Evolutionary conservation across 441 rosid genomes (phyloP).

Genomic region (Geranium incanum): DNA sequence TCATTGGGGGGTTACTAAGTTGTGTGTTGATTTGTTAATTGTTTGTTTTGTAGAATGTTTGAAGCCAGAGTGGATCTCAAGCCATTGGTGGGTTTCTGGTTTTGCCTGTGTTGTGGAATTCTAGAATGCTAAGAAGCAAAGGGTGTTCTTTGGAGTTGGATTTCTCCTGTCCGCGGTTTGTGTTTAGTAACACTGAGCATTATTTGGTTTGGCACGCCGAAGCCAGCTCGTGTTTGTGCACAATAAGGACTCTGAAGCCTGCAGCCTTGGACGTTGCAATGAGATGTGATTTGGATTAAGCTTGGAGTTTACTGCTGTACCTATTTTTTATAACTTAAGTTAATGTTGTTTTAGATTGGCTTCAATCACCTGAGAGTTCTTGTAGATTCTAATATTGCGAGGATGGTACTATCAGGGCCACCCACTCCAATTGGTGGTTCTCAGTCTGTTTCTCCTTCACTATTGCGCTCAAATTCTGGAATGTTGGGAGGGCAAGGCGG

Average conservation of each 20-base stretch:
- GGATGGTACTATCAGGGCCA: conserved; percentile 80
- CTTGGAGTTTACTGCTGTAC: conserved; percentile 18
- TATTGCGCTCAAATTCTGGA: conserved; percentile 68
- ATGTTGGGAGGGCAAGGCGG: conserved; percentile 72
- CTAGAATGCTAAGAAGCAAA: conserved; percentile 58
- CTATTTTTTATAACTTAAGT: conserved; percentile 26
- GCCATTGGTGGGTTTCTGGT: conserved; percentile 23
- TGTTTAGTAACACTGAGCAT: conserved; percentile 33
- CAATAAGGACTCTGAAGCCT: conserved; percentile 6
- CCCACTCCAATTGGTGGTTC: conserved; percentile 73
- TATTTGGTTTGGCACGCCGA: conserved; percentile 29
- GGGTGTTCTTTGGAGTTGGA: conserved; percentile 33
- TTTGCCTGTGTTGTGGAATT: conserved; percentile 23
- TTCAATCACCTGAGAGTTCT: conserved; percentile 14
- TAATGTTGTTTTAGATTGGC: conserved; percentile 40
- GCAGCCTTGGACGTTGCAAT: conserved; percentile 29
- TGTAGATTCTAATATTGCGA: conserved; percentile 35
- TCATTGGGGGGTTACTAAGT: not conserved
- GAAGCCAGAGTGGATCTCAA: not conserved
- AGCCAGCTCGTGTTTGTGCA: conserved; percentile 25
- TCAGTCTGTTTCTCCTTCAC: conserved; percentile 61
- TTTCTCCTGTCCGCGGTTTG: conserved; percentile 32
- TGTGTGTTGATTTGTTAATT: not conserved
- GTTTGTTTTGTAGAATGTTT: not conserved
- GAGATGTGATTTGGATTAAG: conserved; percentile 29